These are phyloP conservation scores for Rhizoclosmatium sp. DNA, from an alignment of 192 early-diverging fungal genomes.

Conservation along the genomic window DNA sequence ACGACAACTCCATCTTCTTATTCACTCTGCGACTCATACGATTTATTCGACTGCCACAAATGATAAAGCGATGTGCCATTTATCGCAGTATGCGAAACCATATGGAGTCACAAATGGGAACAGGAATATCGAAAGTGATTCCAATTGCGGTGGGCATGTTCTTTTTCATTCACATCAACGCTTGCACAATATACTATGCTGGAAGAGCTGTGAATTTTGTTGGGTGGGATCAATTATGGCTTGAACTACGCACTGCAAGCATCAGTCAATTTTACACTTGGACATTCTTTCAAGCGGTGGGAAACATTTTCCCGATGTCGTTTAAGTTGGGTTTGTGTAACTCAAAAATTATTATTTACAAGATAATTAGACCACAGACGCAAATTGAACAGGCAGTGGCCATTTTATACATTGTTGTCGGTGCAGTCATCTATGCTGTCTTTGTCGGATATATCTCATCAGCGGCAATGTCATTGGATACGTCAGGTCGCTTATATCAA, in stretches of 20 bases:
- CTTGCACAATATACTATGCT: conserved; percentile 12
- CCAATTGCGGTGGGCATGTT: conserved; percentile 12
- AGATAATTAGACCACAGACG: conserved; percentile 14
- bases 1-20: conserved; percentile 13
- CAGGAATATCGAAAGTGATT: conserved; percentile 16
- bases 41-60: background rate
- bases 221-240: conserved; percentile 17
- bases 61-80: conserved; percentile 18
- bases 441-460: conserved; percentile 23
- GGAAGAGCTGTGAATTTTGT: conserved; percentile 3
- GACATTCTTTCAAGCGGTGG: conserved; percentile 33
- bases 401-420: conserved; percentile 13
- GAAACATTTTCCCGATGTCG: conserved; percentile 34
- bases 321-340: conserved; percentile 13
- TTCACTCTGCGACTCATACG: conserved; percentile 11
- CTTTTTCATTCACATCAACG: conserved; percentile 21
- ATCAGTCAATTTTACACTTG: background rate
- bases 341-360: background rate
- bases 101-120: conserved; percentile 7
- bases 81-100: background rate
- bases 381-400: conserved; percentile 6
- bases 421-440: conserved; percentile 21
- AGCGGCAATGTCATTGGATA: conserved; percentile 30
- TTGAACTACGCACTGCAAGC: background rate
- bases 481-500: conserved; percentile 37